phyloP scores from a whole-genome alignment of 2,329 filamentous ascomycete genomes.

The Chrysoporthe puriensis region DNA sequence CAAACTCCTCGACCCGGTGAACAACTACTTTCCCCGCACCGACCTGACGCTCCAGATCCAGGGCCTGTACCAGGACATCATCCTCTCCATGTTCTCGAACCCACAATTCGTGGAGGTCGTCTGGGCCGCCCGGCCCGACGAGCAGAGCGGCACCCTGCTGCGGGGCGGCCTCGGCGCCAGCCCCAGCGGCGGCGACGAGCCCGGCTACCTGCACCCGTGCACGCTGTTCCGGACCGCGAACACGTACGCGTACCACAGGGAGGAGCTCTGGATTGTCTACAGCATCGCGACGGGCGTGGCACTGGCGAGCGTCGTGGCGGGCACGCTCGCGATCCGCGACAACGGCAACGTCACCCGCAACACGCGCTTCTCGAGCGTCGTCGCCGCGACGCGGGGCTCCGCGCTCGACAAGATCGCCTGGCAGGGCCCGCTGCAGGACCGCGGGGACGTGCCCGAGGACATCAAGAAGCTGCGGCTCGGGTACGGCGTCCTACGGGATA shows the following conservation, averaged over 20 bases:
- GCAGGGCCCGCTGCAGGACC: conserved; percentile 28
- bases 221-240: conserved; percentile 38
- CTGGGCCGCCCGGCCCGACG: conserved; percentile 37
- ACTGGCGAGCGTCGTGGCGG: conserved; percentile 37
- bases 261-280: conserved; percentile 41
- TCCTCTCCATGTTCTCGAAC: conserved; percentile 29
- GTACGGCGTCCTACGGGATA: conserved; percentile 32
- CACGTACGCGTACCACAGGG: conserved; percentile 39
- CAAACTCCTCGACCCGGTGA: conserved; percentile 42
- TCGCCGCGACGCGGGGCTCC: conserved; percentile 46
- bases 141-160: conserved; percentile 33
- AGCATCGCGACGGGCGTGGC: conserved; percentile 32
- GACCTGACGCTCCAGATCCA: conserved; percentile 38
- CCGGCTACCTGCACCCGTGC: conserved; percentile 38
- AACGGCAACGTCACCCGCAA: conserved; percentile 43
- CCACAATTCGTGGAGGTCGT: conserved; percentile 26
- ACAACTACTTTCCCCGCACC: conserved; percentile 38
- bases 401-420: conserved; percentile 43
- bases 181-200: not conserved
- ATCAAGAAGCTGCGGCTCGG: conserved; percentile 33
- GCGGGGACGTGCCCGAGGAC: conserved; percentile 31
- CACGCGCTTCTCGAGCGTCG: conserved; percentile 45
- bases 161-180: conserved; percentile 23
- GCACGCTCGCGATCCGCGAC: conserved; percentile 40
- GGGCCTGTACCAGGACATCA: conserved; percentile 38